Evolutionary conservation across 129 eudicot genomes (phyloP).

Genomic region (Pittosporum tobira): DNA sequence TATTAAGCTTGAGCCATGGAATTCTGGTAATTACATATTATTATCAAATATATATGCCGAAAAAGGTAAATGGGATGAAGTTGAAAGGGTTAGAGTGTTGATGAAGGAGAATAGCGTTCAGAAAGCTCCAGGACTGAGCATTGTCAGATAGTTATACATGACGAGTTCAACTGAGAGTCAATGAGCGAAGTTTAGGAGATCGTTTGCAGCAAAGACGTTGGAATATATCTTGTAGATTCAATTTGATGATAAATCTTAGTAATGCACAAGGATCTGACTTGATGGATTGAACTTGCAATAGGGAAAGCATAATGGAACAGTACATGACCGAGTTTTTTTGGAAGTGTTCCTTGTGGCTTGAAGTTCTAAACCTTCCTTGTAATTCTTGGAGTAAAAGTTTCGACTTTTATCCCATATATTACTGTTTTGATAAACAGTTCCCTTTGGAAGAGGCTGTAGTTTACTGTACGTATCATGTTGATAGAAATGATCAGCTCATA

Average conservation of each 20-base stretch:
- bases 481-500: no score
- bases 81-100: conserved; percentile 53
- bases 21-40: conserved; percentile 81
- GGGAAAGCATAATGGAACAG: no score
- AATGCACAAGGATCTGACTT: neutral
- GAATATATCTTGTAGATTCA: neutral
- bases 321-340: no score
- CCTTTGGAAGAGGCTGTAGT: no score
- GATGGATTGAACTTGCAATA: neutral
- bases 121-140: conserved; percentile 64
- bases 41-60: conserved; percentile 86
- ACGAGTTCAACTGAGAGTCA: neutral
- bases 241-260: neutral
- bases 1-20: conserved; percentile 66
- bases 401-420: no score
- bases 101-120: conserved; percentile 47
- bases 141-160: conserved; percentile 23
- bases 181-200: neutral
- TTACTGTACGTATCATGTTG: no score
- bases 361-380: neutral
- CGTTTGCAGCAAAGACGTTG: neutral
- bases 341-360: neutral
- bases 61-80: conserved; percentile 74
- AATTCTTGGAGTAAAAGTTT: neutral
- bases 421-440: no score